Percentiles rank a stretch among this genome's conserved stretches.
These are phyloP conservation scores for Nemophila menziesii DNA, from an alignment of 257 asterid species.

Conservation along the genomic window DNA sequence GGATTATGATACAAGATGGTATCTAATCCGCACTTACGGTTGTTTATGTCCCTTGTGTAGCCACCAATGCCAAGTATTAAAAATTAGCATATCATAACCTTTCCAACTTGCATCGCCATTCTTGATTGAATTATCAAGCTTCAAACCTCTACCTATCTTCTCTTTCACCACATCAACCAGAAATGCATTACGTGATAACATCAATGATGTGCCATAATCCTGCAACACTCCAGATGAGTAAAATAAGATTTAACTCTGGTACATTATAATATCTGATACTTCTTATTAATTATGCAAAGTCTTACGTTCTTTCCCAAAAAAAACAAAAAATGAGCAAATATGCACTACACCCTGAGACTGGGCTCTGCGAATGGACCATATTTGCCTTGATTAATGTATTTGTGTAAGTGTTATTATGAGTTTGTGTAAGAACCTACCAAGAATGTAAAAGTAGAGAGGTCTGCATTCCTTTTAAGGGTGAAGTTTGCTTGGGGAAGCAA, in stretches of 20 bases:
- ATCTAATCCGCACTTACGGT: conserved; percentile 27
- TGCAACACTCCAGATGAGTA: no score
- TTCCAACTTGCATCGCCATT: conserved; percentile 58
- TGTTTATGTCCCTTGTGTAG: conserved; percentile 52
- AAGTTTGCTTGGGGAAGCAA: conserved; percentile 31
- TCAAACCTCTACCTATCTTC: conserved; percentile 35
- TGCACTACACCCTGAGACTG: no score
- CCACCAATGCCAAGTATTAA: conserved; percentile 93
- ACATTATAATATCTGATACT: no score
- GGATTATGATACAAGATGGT: background rate
- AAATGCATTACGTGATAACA: conserved; percentile 53
- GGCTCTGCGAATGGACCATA: no score
- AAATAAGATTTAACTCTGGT: no score
- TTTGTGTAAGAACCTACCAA: conserved; percentile 16
- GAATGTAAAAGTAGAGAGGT: conserved; percentile 36
- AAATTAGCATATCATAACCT: conserved; percentile 61
- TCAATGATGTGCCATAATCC: conserved; percentile 40
- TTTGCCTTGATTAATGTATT: no score
- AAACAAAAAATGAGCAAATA: no score
- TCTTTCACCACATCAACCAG: conserved; percentile 49
- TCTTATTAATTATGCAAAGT: no score
- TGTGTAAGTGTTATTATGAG: no score
- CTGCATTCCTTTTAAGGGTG: conserved; percentile 26
- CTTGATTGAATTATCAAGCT: conserved; percentile 44
- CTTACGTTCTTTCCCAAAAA: no score